These are phyloP conservation scores for Podospora sp. DNA, from an alignment of 495 filamentous ascomycete genomes.

Conservation along the genomic window DNA sequence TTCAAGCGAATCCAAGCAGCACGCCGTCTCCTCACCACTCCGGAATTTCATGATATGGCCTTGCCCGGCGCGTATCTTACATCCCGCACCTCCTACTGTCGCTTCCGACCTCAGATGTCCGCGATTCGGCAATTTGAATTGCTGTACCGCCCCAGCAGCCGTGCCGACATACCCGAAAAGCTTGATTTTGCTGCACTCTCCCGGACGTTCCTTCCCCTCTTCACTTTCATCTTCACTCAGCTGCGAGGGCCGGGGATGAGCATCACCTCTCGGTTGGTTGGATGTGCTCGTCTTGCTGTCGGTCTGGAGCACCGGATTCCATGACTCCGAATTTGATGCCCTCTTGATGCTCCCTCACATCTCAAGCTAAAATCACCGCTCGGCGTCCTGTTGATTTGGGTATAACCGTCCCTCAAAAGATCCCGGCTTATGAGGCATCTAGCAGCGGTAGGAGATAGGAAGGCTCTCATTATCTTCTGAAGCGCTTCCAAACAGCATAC, in stretches of 20 bases:
- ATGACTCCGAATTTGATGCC: too few species aligned
- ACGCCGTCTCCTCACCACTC: background rate
- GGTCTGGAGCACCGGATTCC: too few species aligned
- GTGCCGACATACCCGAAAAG: conserved; percentile 18
- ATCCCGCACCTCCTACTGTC: background rate
- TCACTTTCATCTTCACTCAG: too few species aligned
- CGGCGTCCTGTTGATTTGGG: background rate
- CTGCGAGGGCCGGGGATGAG: too few species aligned
- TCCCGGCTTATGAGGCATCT: background rate
- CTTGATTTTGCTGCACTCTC: background rate
- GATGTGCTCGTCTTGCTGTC: too few species aligned
- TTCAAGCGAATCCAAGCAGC: too few species aligned
- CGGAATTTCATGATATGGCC: background rate
- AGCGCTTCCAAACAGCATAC: background rate
- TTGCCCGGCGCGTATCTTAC: background rate
- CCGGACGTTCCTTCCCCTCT: too few species aligned
- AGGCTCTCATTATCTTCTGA: background rate
- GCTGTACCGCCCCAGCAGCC: background rate
- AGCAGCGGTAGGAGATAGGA: background rate
- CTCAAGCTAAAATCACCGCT: background rate
- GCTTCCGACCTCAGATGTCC: background rate
- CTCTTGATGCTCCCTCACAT: too few species aligned
- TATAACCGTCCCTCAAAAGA: background rate
- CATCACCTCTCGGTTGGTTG: too few species aligned
- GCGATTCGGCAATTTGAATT: background rate